Conservation (phyloP, 805 yeast species). For the Candida silvicultrix region DNA sequence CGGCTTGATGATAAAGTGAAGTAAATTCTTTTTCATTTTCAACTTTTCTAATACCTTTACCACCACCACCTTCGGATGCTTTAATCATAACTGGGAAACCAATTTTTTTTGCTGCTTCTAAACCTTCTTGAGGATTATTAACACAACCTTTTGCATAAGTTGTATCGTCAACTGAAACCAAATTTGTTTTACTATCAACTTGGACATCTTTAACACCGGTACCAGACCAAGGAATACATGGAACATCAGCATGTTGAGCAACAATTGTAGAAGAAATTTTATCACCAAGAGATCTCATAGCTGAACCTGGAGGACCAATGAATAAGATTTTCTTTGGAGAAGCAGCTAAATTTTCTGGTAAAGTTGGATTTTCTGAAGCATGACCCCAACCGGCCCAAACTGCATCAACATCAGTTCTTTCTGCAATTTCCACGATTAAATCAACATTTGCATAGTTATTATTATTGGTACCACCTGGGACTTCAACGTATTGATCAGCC, state of each 20-base stretch:
- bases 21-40: conserved; percentile 75
- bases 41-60: conserved; percentile 98
- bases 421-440: conserved; percentile 93
- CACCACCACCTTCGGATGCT: conserved; percentile 99
- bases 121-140: conserved; percentile 80
- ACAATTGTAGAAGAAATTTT: conserved; percentile 96
- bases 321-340: conserved; percentile 86
- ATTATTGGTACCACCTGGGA: conserved; percentile 98
- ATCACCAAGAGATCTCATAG: conserved; percentile 99
- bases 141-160: conserved; percentile 88
- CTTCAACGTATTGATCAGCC: conserved; percentile 98
- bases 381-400: conserved; percentile 99
- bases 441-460: conserved; percentile 98
- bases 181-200: conserved; percentile 59
- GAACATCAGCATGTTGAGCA: conserved; percentile 97
- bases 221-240: conserved; percentile 99
- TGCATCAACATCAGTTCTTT: conserved; percentile 93
- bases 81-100: conserved; percentile 99
- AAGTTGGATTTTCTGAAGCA: conserved; percentile 95
- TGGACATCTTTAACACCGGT: conserved; percentile 86
- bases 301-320: conserved; percentile 98
- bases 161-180: conserved; percentile 85
- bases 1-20: conserved; percentile 83
- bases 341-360: conserved; percentile 93
- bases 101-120: conserved; percentile 73